Conservation (phyloP, 371 early-diverging fungal genomes). For the Massospora cicadina region DNA sequence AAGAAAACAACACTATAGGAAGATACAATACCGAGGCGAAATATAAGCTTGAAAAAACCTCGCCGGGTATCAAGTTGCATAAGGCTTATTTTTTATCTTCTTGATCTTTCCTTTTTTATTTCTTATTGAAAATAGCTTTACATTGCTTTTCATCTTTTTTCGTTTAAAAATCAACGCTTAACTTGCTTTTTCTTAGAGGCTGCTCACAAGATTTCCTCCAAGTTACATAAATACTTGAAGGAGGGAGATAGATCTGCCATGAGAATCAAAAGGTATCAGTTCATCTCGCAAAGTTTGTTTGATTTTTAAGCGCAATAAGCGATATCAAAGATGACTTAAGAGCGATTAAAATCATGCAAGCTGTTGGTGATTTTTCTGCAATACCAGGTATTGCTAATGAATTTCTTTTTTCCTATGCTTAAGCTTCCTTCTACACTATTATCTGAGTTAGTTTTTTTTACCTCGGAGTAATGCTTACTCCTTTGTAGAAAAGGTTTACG, state of each 20-base stretch:
- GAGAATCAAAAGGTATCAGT: constrained; percentile 3
- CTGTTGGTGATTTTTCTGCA: neutral
- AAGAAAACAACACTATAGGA: neutral
- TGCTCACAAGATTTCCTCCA: neutral
- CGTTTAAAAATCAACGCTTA: neutral
- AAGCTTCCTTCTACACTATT: neutral
- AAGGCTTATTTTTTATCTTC: neutral
- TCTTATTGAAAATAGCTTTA: neutral
- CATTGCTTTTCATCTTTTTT: neutral
- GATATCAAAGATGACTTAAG: neutral
- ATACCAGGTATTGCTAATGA: neutral
- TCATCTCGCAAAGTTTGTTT: neutral
- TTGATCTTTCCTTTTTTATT: neutral
- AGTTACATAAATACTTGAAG: constrained; percentile 1
- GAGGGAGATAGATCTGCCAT: neutral
- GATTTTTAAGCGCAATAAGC: neutral
- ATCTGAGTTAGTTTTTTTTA: neutral
- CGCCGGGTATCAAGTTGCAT: neutral
- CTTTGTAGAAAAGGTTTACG: no score
- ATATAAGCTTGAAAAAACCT: neutral
- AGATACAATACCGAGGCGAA: neutral
- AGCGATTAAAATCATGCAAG: neutral
- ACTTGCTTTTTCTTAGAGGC: neutral
- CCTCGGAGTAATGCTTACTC: neutral
- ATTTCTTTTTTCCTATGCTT: neutral